These are phyloP conservation scores for Xylariaceae sp. DNA, from an alignment of 2,329 filamentous ascomycete genomes.

Conservation along the genomic window DNA sequence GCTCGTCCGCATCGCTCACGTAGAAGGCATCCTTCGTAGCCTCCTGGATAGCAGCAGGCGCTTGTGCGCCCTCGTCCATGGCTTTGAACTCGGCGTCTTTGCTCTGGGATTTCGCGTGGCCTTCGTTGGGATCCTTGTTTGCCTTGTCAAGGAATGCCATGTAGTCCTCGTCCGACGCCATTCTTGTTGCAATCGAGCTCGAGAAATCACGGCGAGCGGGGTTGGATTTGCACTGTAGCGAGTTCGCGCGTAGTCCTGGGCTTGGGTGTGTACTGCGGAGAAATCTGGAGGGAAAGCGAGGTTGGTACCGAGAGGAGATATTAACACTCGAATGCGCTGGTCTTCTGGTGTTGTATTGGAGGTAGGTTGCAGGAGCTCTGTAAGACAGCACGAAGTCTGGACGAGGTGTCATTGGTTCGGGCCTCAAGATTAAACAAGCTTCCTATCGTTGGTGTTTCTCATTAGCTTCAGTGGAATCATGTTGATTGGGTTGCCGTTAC, in stretches of 20 bases:
- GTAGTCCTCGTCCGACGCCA: slow-evolving; percentile 80
- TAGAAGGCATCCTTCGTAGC: slow-evolving; percentile 61
- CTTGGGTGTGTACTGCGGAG: too few relatives aligned
- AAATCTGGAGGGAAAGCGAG: too few relatives aligned
- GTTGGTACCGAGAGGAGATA: too few relatives aligned
- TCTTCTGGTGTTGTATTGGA: too few relatives aligned
- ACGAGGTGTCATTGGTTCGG: slow-evolving; percentile 17
- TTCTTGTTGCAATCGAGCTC: slow-evolving; percentile 31
- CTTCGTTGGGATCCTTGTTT: slow-evolving; percentile 70
- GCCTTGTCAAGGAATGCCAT: slow-evolving; percentile 82
- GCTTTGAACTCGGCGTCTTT: slow-evolving; percentile 45
- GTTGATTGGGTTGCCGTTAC: slow-evolving; percentile 18
- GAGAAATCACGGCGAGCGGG: too few relatives aligned
- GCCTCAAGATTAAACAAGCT: slow-evolving; percentile 11
- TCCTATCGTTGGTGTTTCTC: slow-evolving; percentile 1
- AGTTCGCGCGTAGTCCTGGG: too few relatives aligned
- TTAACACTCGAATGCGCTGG: too few relatives aligned
- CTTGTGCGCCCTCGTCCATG: slow-evolving; percentile 48
- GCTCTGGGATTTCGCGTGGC: slow-evolving; percentile 35
- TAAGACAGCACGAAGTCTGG: neutral
- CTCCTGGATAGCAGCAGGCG: slow-evolving; percentile 56
- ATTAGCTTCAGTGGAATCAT: neutral
- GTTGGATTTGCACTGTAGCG: too few relatives aligned
- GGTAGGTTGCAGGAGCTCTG: too few relatives aligned
- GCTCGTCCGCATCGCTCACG: slow-evolving; percentile 78